phyloP scores from a whole-genome alignment of 495 filamentous ascomycete genomes.

The Penicillium waksmanii region DNA sequence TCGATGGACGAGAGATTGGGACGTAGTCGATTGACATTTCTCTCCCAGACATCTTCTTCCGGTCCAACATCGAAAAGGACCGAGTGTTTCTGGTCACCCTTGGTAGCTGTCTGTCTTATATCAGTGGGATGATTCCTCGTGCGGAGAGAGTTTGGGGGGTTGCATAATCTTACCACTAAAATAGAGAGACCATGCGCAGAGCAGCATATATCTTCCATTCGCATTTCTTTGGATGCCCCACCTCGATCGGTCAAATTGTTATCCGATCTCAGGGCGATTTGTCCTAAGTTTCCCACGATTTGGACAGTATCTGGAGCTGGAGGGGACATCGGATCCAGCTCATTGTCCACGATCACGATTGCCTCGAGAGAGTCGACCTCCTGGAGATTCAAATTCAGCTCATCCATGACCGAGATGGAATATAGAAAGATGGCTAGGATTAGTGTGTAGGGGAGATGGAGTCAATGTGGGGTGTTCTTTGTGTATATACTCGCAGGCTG shows the following conservation, averaged over 20 bases:
- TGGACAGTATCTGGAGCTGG: constrained; percentile 53
- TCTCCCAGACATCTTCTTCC: constrained; percentile 58
- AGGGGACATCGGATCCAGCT: constrained; percentile 60
- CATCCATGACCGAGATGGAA: not conserved
- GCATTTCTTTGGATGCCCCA: constrained; percentile 48
- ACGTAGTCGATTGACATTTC: constrained; percentile 55
- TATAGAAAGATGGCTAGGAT: not conserved
- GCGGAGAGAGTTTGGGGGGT: not conserved
- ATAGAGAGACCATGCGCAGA: constrained; percentile 63
- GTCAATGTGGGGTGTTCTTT: too few species aligned
- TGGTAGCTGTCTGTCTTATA: constrained; percentile 52
- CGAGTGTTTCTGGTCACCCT: constrained; percentile 52
- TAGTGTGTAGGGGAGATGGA: too few species aligned
- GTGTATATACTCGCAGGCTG: too few species aligned
- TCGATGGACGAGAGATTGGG: constrained; percentile 67
- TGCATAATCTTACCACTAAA: constrained; percentile 46
- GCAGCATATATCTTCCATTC: constrained; percentile 63
- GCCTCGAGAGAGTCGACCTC: constrained; percentile 55
- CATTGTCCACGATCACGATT: constrained; percentile 58
- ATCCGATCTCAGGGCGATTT: constrained; percentile 36
- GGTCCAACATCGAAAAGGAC: constrained; percentile 65
- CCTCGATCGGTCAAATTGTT: constrained; percentile 43
- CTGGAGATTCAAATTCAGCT: constrained; percentile 28
- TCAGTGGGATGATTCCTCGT: not conserved
- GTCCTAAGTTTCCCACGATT: constrained; percentile 44